These are phyloP conservation scores for Syzygium aromaticum DNA, from an alignment of 345 rosid genomes.

Conservation along the genomic window DNA sequence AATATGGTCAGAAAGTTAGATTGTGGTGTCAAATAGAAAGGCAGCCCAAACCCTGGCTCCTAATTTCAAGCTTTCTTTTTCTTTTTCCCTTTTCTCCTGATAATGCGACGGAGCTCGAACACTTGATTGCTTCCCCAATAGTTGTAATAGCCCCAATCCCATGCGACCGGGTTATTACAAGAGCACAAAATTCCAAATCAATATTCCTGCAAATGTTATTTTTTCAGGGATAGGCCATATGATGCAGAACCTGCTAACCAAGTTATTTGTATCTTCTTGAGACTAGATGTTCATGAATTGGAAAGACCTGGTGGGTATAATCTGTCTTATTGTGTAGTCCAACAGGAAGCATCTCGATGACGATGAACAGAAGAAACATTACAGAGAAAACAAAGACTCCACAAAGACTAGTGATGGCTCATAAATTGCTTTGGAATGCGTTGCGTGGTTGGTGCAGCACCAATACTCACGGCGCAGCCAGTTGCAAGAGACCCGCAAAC, in stretches of 20 bases:
- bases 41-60: neutral
- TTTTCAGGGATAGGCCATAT: neutral
- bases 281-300: neutral
- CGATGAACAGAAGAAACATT: neutral
- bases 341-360: neutral
- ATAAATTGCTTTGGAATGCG: neutral
- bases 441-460: neutral
- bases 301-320: neutral
- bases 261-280: neutral
- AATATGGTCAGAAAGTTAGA: neutral
- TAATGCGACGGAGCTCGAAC: neutral
- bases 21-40: neutral
- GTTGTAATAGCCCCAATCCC: neutral
- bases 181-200: neutral
- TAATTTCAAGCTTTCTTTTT: neutral
- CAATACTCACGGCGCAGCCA: constrained; percentile 23
- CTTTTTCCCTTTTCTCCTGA: neutral
- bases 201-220: neutral
- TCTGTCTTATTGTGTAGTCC: neutral
- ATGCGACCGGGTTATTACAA: neutral
- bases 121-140: neutral
- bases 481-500: too few species aligned
- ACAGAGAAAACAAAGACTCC: neutral
- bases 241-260: neutral
- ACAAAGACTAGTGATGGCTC: neutral